These are phyloP conservation scores for Lepiota subincarnata DNA, from an alignment of 768 basidiomycete genomes.

Conservation along the genomic window DNA sequence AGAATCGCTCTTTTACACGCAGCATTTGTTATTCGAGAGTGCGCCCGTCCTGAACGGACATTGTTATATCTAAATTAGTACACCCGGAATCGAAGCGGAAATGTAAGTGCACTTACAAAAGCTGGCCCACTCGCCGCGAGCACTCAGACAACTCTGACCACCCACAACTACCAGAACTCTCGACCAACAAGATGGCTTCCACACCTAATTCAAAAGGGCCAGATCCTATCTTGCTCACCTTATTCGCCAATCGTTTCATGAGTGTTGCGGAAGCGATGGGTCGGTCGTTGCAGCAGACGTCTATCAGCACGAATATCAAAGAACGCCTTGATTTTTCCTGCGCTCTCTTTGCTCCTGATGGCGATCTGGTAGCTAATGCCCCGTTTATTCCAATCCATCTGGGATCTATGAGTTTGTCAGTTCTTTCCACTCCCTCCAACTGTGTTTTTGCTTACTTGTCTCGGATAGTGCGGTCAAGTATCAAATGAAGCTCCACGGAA, in stretches of 20 bases:
- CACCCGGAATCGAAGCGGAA: conserved; percentile 11
- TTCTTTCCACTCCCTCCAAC: conserved; percentile 7
- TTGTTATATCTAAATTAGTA: background rate
- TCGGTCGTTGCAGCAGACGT: conserved; percentile 81
- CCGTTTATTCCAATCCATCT: conserved; percentile 88
- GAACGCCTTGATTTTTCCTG: conserved; percentile 95
- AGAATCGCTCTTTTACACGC: background rate
- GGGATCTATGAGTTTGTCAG: conserved; percentile 89
- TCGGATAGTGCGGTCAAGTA: conserved; percentile 72
- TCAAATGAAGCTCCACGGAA: conserved; percentile 76
- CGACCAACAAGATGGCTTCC: conserved; percentile 15
- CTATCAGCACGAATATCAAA: conserved; percentile 94
- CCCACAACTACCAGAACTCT: background rate
- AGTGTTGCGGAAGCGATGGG: conserved; percentile 97
- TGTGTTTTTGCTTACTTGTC: background rate
- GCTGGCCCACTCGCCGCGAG: background rate
- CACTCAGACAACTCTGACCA: background rate
- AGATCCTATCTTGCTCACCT: conserved; percentile 83
- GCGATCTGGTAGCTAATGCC: conserved; percentile 91
- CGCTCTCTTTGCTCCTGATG: conserved; percentile 92
- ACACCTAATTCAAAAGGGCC: conserved; percentile 37
- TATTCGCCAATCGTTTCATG: conserved; percentile 98
- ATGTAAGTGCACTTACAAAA: background rate
- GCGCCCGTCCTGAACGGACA: background rate
- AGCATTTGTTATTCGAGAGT: background rate